phyloP scores from a whole-genome alignment of 192 early-diverging fungal species.

The Coemansia pectinata region DNA sequence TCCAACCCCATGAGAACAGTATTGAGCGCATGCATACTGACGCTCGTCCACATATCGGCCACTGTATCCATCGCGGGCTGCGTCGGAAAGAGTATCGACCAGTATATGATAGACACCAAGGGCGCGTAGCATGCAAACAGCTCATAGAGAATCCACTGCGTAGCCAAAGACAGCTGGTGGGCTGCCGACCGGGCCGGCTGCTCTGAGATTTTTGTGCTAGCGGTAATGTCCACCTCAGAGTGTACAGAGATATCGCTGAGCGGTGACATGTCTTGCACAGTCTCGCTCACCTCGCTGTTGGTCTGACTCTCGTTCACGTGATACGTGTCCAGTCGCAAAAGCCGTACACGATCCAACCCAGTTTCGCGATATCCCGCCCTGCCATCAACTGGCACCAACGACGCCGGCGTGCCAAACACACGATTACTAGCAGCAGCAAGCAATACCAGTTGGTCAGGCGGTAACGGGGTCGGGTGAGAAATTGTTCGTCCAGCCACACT shows the following conservation, averaged over 20 bases:
- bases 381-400: neutral
- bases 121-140: slow-evolving; percentile 48
- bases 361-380: too few relatives aligned
- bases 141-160: slow-evolving; percentile 49
- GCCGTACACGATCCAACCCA: neutral
- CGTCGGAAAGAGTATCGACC: slow-evolving; percentile 40
- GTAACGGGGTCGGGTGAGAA: neutral
- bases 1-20: slow-evolving; percentile 33
- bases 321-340: neutral
- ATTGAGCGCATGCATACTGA: slow-evolving; percentile 51
- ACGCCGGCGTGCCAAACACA: slow-evolving; percentile 6
- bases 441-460: neutral
- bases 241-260: neutral
- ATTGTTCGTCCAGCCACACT: neutral
- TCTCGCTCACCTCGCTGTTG: neutral
- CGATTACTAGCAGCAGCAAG: neutral
- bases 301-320: too few relatives aligned
- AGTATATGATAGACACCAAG: slow-evolving; percentile 45
- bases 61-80: slow-evolving; percentile 11
- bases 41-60: slow-evolving; percentile 37
- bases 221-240: neutral
- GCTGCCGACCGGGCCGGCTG: neutral
- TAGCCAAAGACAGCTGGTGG: slow-evolving; percentile 34
- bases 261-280: neutral
- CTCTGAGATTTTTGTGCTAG: neutral